Percentiles rank a stretch among this genome's conserved stretches.
Conservation (phyloP, 2,329 filamentous ascomycete species). For the Colletotrichum phormii region DNA sequence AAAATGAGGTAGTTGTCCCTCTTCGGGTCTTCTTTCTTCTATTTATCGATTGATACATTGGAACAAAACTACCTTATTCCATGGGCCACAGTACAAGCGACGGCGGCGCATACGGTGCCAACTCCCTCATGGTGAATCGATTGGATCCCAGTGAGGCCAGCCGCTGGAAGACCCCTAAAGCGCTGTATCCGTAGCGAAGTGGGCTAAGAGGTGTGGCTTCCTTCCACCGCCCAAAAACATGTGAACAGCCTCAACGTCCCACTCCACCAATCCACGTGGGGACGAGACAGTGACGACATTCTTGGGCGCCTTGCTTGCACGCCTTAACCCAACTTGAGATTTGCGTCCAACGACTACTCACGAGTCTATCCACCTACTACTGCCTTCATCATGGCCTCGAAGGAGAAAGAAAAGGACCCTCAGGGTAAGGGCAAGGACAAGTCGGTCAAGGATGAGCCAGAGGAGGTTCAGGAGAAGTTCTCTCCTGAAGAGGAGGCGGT, state of each 20-base stretch:
- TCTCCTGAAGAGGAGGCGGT: slow-evolving; percentile 69
- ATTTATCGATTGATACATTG: too few species aligned
- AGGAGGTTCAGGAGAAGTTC: slow-evolving; percentile 53
- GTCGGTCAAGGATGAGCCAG: slow-evolving; percentile 37
- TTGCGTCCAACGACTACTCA: not conserved
- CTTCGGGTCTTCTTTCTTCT: too few species aligned
- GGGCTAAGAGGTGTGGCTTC: not conserved
- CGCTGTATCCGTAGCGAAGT: not conserved
- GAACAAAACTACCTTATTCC: not conserved
- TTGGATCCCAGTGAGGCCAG: not conserved
- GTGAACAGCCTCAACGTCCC: slow-evolving; percentile 31
- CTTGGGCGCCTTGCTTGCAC: not conserved
- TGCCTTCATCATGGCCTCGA: slow-evolving; percentile 16
- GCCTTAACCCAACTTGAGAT: not conserved
- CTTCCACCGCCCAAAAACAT: slow-evolving; percentile 15
- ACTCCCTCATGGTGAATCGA: too few species aligned
- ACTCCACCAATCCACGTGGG: slow-evolving; percentile 19
- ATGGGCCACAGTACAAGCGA: slow-evolving; percentile 69
- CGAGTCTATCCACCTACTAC: not conserved
- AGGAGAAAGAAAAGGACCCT: slow-evolving; percentile 18
- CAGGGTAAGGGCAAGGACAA: slow-evolving; percentile 28
- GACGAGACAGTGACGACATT: slow-evolving; percentile 31
- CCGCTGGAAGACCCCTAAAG: not conserved
- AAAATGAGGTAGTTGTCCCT: too few species aligned
- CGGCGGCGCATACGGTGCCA: slow-evolving; percentile 75